Percentiles rank a stretch among this genome's conserved stretches.
phyloP scores from a whole-genome alignment of 225 moss, liverwort and hornwort genomes.

The Marchantia paleacea region DNA sequence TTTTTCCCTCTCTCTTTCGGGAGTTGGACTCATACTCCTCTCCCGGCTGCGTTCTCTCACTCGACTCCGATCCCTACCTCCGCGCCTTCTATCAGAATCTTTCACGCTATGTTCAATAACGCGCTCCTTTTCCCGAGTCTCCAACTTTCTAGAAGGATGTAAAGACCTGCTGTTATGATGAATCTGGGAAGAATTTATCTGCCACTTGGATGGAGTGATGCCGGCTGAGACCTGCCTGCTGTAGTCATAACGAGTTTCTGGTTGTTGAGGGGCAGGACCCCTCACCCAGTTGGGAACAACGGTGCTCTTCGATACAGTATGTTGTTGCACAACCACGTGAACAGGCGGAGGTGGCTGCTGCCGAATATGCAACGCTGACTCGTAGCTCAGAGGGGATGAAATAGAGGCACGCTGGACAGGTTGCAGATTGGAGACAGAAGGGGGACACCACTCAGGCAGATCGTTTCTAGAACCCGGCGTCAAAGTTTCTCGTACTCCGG shows the following conservation, averaged over 20 bases:
- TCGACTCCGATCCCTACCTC: slow-evolving; percentile 10
- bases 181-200: neutral
- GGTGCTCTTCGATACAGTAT: slow-evolving; percentile 16
- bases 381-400: slow-evolving; percentile 22
- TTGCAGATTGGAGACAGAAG: slow-evolving; percentile 38
- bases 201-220: slow-evolving; percentile 14
- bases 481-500: slow-evolving; percentile 26
- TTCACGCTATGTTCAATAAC: neutral
- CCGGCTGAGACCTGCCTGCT: slow-evolving; percentile 20
- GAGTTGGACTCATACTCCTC: slow-evolving; percentile 6
- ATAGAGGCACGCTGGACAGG: slow-evolving; percentile 36
- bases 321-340: slow-evolving; percentile 45
- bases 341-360: slow-evolving; percentile 37
- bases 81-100: neutral
- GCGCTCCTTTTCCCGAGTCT: slow-evolving; percentile 19
- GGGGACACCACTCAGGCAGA: slow-evolving; percentile 57
- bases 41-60: slow-evolving; percentile 19
- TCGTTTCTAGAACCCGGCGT: slow-evolving; percentile 41
- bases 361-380: slow-evolving; percentile 30
- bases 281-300: slow-evolving; percentile 32
- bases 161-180: slow-evolving; percentile 12
- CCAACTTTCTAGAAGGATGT: slow-evolving; percentile 18
- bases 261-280: slow-evolving; percentile 34
- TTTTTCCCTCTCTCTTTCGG: slow-evolving; percentile 9
- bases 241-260: slow-evolving; percentile 24